Base-by-base conservation (phyloP, 495 filamentous ascomycete genomes). In the Neurospora sp. region DNA sequence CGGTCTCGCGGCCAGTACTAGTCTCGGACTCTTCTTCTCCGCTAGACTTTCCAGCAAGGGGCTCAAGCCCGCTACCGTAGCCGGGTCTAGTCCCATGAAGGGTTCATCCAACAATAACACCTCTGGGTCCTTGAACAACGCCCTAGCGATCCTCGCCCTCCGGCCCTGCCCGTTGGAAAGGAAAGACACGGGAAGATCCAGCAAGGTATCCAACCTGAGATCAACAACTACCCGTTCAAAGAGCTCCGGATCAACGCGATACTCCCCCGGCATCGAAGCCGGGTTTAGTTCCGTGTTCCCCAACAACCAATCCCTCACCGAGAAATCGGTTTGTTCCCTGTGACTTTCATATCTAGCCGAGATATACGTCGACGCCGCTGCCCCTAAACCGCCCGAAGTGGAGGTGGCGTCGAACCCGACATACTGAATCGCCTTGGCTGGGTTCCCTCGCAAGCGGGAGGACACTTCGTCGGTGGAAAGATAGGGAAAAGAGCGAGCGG, bases 31-130 rank as follows among this genome's bases (percentile, higher is more conserved):
- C 69, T 82, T 85, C 69, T 86, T 86, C 72, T 86, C 81, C 3
- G 91, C 91, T 22, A 98, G 76, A 0, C 83, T 79, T 73, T 88
- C 81, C 9, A 98, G 85, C 46, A 98, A 83, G 3, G 83, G 82
- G 27, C 92, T 94, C 76, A 98, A 80, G 12, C 86, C 86, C 39
- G 83, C 82, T 11, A 91, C 85, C 3, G 93, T 94, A 27, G 89
- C 87, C 31, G 96, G 96, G 78, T 99, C 96, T 41, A 99, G 84
- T 10, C 96, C 96, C 93, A 99, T 97, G 79, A 99, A 98, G 16
- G 96, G 94, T 77, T 97, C 96, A 82, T 99, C 96, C 12, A 98
- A 84, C 42, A 98, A 84, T 39, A 99, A 76, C 12, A 97, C 83
- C 81, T 95, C 92, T 0, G 96, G 95, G 71, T 86, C 86, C 44